Base-by-base conservation (phyloP, 805 yeast species). In the Saccharomycopsis sp. region DNA sequence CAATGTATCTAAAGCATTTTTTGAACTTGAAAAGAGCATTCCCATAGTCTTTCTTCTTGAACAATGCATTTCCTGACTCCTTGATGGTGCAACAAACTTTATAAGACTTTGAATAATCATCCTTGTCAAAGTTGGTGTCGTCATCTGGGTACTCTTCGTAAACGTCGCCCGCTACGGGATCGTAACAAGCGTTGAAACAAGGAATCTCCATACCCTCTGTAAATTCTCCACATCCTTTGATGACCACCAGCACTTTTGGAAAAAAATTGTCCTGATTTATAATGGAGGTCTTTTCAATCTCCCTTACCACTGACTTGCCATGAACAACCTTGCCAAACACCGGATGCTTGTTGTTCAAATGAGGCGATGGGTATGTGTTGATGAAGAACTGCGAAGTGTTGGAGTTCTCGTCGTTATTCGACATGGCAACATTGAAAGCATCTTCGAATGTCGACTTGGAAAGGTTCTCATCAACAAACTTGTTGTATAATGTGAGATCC, bases 71-170 rank as follows among this genome's bases (percentile, higher is more conserved):
- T 1, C 85, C 94, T 17, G 87, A 73, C 23, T 73, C 76, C 50
- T 83, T 83, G 38, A 83, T 81, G 12, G 58, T 71, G 7, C 48
- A 50, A 0, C 77, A 57, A 0, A 79, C 84, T 7, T 60, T 60
- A 42, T 54, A 73, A 0, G 80, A 77, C 12, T 61, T 59, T n/a
- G 52, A 54, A 5, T 76, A 64, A 38, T 78, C 73, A 15, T 80
- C 77, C 34, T 71, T 70, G 42, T 72, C 77, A 36, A 79, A 73
- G 43, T 67, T 57, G 3, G 54, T 62, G 50, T 81, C 85, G 56
- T 83, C 94, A 45, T 77, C 87, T 0, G 92, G 94, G 50, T 67
- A 74, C 56, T 82, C 92, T 58, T 82, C 92, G 51, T 68, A 83
- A 0, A 72, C 55, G 51, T 83, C 94, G 5, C 84, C 85, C 1